Evolutionary conservation across 2,329 filamentous ascomycete species (phyloP), one percentile per base, ranked within the genome.

Genomic region (Metarhizium album): DNA sequence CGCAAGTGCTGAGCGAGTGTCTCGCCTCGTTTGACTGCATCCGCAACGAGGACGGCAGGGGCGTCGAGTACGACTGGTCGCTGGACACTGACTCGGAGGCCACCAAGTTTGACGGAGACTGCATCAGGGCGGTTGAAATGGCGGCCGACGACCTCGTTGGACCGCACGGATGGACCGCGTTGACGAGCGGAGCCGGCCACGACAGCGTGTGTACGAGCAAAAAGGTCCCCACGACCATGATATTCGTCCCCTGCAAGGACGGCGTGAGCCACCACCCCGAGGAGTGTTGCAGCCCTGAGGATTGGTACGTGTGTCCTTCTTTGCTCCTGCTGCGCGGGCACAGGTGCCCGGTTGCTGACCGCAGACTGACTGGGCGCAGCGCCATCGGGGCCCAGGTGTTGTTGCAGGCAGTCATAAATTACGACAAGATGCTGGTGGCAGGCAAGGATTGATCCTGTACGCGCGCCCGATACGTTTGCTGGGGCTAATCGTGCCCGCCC

Each of bases 71-170:
- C 1, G 70, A 79, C 14, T 85, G 82, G 73, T 70, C 67, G 2
- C 68, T 81, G 3, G 82, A 86, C 58, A 80, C 80, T 43, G 70
- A 80, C 48, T 78, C 71, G 2, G 73, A 76, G 0, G 80, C 81
- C 0, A 75, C 81, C 0, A 74, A 74, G 23, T 89, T 89, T 62
- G 74, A 87, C 54, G 65, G 74, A 1, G 78, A 82, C 55, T 87
- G 84, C 58, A 83, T 88, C 48, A 63, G 70, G 4, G 83, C 81
- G 22, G 82, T 87, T 2, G 70, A 76, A 52, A 68, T 75, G 45
- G 79, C 82, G 33, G 80, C 82, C 0, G 64, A 65, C 38, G 73
- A 73, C 2, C 68, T 81, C 7, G 75, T 80, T 1, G 74, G 76
- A 42, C 60, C 71, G 20, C 64, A 70, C 59, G 71, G 54, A 33